phyloP scores from a whole-genome alignment of 2,329 filamentous ascomycete genomes.

The Calonectria pseudoturangicola region DNA sequence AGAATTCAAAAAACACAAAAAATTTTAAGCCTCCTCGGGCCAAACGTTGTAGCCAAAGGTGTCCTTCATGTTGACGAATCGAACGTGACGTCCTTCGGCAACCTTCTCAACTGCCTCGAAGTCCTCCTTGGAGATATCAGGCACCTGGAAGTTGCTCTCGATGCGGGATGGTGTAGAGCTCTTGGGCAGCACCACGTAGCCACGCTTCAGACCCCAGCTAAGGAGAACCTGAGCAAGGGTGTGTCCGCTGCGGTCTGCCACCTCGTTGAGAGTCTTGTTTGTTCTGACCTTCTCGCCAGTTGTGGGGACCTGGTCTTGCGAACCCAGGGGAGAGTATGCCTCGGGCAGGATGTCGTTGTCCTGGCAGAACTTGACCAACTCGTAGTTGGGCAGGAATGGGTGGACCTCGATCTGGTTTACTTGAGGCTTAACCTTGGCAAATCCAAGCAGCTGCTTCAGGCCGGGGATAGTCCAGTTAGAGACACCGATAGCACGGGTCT shows the following conservation, averaged over 20 bases:
- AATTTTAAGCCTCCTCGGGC: slow-evolving; percentile 70
- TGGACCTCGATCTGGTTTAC: slow-evolving; percentile 71
- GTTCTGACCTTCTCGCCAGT: slow-evolving; percentile 57
- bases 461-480: slow-evolving; percentile 69
- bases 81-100: slow-evolving; percentile 76
- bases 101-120: slow-evolving; percentile 62
- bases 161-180: slow-evolving; percentile 80
- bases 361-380: slow-evolving; percentile 72
- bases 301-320: slow-evolving; percentile 62
- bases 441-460: slow-evolving; percentile 57
- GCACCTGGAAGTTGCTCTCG: slow-evolving; percentile 57
- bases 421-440: slow-evolving; percentile 66
- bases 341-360: slow-evolving; percentile 70
- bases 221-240: slow-evolving; percentile 72
- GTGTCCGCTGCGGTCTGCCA: slow-evolving; percentile 71
- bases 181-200: slow-evolving; percentile 82
- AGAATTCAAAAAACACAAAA: background rate
- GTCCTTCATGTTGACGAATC: slow-evolving; percentile 89
- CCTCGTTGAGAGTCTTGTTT: slow-evolving; percentile 65
- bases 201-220: slow-evolving; percentile 77
- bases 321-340: slow-evolving; percentile 78
- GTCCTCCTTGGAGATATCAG: slow-evolving; percentile 71
- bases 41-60: slow-evolving; percentile 85
- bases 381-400: slow-evolving; percentile 67
- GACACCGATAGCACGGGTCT: slow-evolving; percentile 68